Evolutionary conservation across 768 basidiomycete genomes (phyloP), one percentile per base, ranked within the genome.

Genomic region (Kwoniella dejecticola): DNA sequence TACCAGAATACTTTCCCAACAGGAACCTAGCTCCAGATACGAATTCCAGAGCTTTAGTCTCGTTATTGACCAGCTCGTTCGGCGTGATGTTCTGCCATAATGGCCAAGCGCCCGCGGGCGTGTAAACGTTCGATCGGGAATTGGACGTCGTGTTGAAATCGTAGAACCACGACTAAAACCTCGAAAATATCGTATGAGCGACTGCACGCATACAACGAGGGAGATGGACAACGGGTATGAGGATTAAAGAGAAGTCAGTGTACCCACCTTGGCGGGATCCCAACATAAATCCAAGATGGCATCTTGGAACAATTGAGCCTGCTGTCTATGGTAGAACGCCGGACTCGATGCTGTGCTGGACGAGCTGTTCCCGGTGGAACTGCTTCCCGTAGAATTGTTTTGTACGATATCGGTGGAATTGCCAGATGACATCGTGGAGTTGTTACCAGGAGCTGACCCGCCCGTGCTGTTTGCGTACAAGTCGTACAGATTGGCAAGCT

Each of bases 41-140:
- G 64, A 85, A 85, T 5, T 84, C 83, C 60, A 91, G 87, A 0
- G 91, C 85, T 5, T 86, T 86, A 4, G 80, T 78, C 48, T 83
- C 79, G 64, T 84, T 85, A 21, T 77, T 72, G 8, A 85, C 79
- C 5, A 96, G 71, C 68, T 90, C 88, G 23, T 83, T 69, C 0
- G 94, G 94, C 47, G 91, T 81, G 70, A 97, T 92, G 17, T 86
- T 88, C 52, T 83, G 87, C 94, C 92, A 96, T 49, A 88, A 81
- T 0, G 93, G 90, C 76, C 91, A 77, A 3, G 74, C 62, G 8
- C 74, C 86, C 1, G 89, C 92, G 2, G 81, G 83, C n/a, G 85
- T 85, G 80, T 88, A 92, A 29, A 90, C 73, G 48, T 68, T 78
- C 70, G 85, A 87, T 53, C 88, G 85, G 13, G 84, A 72, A 50